Evolutionary conservation across 2,329 filamentous ascomycete species (phyloP), one percentile per base, ranked within the genome.

Genomic region (Cladosporium halotolerans): DNA sequence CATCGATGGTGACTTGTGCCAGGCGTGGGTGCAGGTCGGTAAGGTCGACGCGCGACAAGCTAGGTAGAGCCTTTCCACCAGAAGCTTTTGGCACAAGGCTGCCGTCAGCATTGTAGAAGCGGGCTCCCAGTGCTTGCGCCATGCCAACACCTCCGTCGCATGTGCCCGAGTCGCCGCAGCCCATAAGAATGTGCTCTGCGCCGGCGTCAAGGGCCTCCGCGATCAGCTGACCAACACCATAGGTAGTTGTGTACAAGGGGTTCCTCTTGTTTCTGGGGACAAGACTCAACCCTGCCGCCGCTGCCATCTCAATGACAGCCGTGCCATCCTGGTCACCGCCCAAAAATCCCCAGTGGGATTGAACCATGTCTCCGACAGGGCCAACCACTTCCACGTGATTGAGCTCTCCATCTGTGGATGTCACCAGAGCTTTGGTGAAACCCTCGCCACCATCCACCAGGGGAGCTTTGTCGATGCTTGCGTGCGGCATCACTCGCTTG

Each of bases 381-480:
- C 77, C 77, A 4, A 64, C 73, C 18, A 79, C 72, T 6, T 60
- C 59, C 33, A 72, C 42, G 0, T 65, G 55, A 14, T 69, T 63
- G 19, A 78, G 61, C 9, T 63, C 55, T 3, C 77, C 77, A 2
- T 64, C 63, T 0, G 75, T 75, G 3, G 71, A 68, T 36, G 68
- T 65, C 10, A 78, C 72, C 11, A 80, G 62, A 14, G 75, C 75
- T 6, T 67, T 65, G 14, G 73, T 74, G 58, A 79, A 79, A 3
- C 77, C 76, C 55, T 80, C 77, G 50, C 77, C 77, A 2, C 77
- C 78, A 58, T 80, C 78, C 3, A 78, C 73, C 8, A 80, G 66
- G 9, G 77, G 77, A 3, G 76, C 71, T 59, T 79, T 79, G 46
- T 66, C 71, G 38, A 79, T 62, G 1, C 65, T 59, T 13, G 74